phyloP scores from a whole-genome alignment of 257 asterid genomes.

The Capsicum rhomboideum region DNA sequence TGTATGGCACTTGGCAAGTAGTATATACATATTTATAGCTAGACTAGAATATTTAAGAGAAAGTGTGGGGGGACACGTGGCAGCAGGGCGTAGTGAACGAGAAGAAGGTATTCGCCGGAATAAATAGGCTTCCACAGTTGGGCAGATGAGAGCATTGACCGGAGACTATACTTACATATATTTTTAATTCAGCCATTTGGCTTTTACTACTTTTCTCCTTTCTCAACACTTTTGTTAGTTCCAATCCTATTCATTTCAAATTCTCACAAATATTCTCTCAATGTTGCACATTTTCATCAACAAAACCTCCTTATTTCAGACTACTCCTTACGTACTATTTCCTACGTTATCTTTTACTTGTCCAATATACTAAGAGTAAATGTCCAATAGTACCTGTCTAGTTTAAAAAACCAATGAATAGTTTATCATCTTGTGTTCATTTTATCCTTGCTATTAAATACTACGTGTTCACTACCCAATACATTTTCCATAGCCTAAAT shows the following conservation, averaged over 20 bases:
- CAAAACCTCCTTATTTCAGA: no score
- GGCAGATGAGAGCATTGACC: conserved; percentile 37
- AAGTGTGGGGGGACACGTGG: conserved; percentile 35
- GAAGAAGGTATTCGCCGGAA: conserved; percentile 52
- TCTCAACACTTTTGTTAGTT: neutral
- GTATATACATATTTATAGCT: conserved; percentile 23
- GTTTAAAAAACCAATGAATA: no score
- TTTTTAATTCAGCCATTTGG: neutral
- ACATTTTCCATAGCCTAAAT: no score
- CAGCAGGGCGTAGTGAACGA: conserved; percentile 55
- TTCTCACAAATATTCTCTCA: no score
- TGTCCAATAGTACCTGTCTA: no score
- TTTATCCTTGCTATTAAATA: no score
- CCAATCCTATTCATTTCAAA: neutral
- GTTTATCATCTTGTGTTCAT: no score
- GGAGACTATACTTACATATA: neutral
- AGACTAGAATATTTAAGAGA: neutral
- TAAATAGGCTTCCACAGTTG: conserved; percentile 32
- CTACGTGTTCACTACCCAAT: no score
- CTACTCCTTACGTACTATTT: no score
- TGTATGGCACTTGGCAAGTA: conserved; percentile 1
- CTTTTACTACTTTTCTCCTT: neutral
- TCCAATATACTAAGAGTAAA: no score
- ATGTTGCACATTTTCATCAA: no score
- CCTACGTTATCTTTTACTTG: no score